Base-by-base conservation (phyloP, 2,329 filamentous ascomycete genomes). In the Aspergillus pseudotamarii region DNA sequence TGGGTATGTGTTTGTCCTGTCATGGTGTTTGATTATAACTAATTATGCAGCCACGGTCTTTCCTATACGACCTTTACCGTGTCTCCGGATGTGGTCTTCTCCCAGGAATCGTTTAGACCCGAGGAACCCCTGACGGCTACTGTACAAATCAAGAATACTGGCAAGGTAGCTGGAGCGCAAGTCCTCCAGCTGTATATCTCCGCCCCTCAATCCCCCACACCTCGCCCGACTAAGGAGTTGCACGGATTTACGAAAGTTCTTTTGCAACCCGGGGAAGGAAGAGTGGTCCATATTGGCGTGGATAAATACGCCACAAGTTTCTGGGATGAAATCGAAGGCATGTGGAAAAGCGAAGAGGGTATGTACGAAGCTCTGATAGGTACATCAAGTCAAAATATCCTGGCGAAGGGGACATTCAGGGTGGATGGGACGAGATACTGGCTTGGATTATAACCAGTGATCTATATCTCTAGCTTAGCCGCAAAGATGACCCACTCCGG, bases 21-120 rank as follows among this genome's bases (percentile, higher is more conserved):
- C 26, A 26, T 53, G 3, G 11, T 54, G 9, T 64, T 36, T 6
- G 50, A 38, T 38, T 32, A 30, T 30, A 5, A 23, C 63, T 57
- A 57, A 58, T 45, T 8, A 19, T 26, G 2, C 32, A 66, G 91
- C 9, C 88, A 92, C 69, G 91, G 91, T 1, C 82, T 94, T 2
- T 91, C 88, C 19, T 94, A 93, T 77, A 92, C 91, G 0, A 86
- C 80, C 0, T 94, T 94, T 73, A 68, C 73, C 8, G 82, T 84
- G 67, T 84, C 81, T 46, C 78, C 88, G 0, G 64, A 60, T 1
- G 64, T 68, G 56, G 72, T 46, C 30, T 67, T 61, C 30, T 53
- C 63, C 11, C 64, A 69, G 10, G 63, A 64, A 30, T 60, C 55
- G 14, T 69, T 87, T 21, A 74, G 75, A 1, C 76, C 79, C 0